Percentiles rank a stretch among this genome's conserved stretches.
These are phyloP conservation scores for Polytrichum formosum DNA, from an alignment of 225 moss, liverwort and hornwort genomes.

Conservation along the genomic window DNA sequence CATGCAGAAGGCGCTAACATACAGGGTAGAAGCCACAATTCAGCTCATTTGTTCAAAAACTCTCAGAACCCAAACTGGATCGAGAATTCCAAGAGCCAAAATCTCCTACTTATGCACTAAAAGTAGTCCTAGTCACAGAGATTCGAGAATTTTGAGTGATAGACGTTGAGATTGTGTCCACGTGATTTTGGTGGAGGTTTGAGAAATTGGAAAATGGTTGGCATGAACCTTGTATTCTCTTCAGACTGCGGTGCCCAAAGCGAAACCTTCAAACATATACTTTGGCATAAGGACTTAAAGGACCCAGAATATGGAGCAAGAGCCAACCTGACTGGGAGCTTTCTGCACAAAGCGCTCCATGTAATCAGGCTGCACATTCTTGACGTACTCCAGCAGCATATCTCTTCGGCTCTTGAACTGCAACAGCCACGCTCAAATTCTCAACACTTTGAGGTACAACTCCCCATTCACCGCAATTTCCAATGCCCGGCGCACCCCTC, in stretches of 20 bases:
- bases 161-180: no score
- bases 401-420: slow-evolving; percentile 80
- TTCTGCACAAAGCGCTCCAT: slow-evolving; percentile 95
- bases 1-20: no score
- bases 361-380: slow-evolving; percentile 89
- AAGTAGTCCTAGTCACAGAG: not conserved
- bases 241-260: no score
- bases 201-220: no score
- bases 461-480: not conserved
- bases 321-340: slow-evolving; percentile 68
- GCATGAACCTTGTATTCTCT: no score
- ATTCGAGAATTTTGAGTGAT: not conserved
- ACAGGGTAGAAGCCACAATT: no score
- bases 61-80: no score
- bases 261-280: not conserved
- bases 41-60: no score
- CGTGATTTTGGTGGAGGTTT: no score
- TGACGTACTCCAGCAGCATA: slow-evolving; percentile 93
- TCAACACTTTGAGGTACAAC: not conserved
- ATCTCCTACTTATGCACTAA: not conserved
- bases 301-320: not conserved
- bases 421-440: slow-evolving; percentile 10
- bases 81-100: no score
- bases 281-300: no score
- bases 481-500: not conserved